Base-by-base conservation (phyloP, 2,329 filamentous ascomycete species). In the Chrysoporthe cubensis region DNA sequence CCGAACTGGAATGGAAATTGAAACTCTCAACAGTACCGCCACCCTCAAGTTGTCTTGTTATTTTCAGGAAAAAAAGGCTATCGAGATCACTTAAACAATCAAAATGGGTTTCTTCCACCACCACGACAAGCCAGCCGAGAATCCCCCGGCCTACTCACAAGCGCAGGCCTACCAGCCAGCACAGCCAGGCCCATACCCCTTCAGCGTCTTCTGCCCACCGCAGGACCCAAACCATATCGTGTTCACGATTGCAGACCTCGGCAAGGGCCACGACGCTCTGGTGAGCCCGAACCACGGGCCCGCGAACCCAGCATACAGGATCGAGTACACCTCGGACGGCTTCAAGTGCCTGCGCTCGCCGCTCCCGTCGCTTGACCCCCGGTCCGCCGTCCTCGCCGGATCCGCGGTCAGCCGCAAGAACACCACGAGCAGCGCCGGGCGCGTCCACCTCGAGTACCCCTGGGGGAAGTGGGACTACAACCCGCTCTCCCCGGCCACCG, bases 391-490 rank as follows among this genome's bases (percentile, higher is more conserved):
- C 8, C 59, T 48, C 14, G 59, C 43, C 1, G 59, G 59, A 3
- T 44, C 59, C 42, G 59, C 59, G 3, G 43, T 61, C 18, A 46
- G 42, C 43, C 59, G 59, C 21, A 46, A 61, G 42, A 44, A 61
- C 26, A 48, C 59, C 18, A 61, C 59, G 9, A 61, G 43, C 59
- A 37, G 14, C 26, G 6, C 16, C 4, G 42, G 59, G 13, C 21
- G 59, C n/a, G 42, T 61, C 14, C 42, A 61, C 14, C 59, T 61
- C 21, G 59, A 61, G n/a, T 61, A 46, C 59, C 59, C 59, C 21
- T 61, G 59, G 59, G 59, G 59, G 26, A 48, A 48, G 21, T 61
- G 59, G 59, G 59, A 61, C 59, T 48, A 61, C 59, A 61, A 61
- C 59, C 59, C 50, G 50, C 59, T 46, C 59, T 61, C 18, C 5